phyloP scores from a whole-genome alignment of 192 early-diverging fungal genomes.

The Linnemannia zychae region DNA sequence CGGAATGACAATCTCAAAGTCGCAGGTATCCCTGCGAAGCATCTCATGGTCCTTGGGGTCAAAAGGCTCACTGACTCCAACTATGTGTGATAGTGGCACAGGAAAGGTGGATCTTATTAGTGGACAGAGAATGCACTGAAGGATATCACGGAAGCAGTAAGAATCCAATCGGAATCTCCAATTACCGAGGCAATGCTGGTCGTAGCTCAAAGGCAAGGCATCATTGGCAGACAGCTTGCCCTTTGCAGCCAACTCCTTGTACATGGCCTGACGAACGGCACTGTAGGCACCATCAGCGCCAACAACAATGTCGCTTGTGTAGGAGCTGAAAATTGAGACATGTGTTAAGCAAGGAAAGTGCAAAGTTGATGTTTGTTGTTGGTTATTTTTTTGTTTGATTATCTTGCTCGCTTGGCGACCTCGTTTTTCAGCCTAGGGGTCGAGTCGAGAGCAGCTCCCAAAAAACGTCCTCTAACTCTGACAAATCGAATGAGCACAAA shows the following conservation, averaged over 20 bases:
- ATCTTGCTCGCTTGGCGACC: too few species aligned
- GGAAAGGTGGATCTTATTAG: background rate
- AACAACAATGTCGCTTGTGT: constrained; percentile 39
- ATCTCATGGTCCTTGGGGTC: constrained; percentile 42
- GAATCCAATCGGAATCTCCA: background rate
- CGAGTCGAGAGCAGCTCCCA: constrained; percentile 4
- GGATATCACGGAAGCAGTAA: background rate
- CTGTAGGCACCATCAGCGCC: constrained; percentile 52
- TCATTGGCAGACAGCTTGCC: constrained; percentile 37
- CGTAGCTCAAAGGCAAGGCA: constrained; percentile 43
- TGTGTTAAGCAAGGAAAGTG: background rate
- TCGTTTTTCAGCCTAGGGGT: background rate
- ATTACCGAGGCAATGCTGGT: constrained; percentile 52
- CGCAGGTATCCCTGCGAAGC: constrained; percentile 30
- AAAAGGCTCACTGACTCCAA: constrained; percentile 48
- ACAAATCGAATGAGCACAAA: constrained; percentile 2
- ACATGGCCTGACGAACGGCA: constrained; percentile 36
- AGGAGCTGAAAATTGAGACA: constrained; percentile 9
- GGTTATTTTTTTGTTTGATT: background rate
- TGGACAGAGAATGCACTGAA: background rate
- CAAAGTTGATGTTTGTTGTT: background rate
- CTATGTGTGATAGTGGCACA: background rate
- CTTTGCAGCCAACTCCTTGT: constrained; percentile 24
- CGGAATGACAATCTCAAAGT: constrained; percentile 56
- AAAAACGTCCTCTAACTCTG: background rate